Evolutionary conservation across 2,329 filamentous ascomycete genomes (phyloP).

Genomic region (Fusarium sp.): DNA sequence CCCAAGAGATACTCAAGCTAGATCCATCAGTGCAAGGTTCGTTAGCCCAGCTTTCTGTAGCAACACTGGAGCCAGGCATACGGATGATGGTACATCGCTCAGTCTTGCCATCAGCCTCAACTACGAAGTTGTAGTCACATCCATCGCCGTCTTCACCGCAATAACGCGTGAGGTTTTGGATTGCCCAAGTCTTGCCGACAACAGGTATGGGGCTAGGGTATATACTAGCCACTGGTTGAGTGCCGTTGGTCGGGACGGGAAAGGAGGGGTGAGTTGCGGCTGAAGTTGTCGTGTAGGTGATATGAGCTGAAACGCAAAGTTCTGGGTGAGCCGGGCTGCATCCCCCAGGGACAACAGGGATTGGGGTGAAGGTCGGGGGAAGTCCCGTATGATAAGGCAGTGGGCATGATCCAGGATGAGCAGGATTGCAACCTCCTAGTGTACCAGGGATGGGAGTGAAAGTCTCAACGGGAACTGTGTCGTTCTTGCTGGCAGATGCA

Average conservation of each 20-base stretch:
- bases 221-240: not conserved
- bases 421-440: constrained; percentile 22
- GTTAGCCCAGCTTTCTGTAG: constrained; percentile 30
- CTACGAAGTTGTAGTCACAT: constrained; percentile 35
- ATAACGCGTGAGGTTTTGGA: constrained; percentile 29
- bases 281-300: not conserved
- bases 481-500: not conserved
- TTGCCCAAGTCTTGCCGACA: constrained; percentile 20
- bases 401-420: constrained; percentile 28
- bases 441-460: constrained; percentile 11
- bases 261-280: not conserved
- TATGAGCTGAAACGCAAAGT: constrained; percentile 11
- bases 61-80: constrained; percentile 17
- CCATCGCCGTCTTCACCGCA: constrained; percentile 19
- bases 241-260: not conserved
- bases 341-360: constrained; percentile 5
- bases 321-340: constrained; percentile 21
- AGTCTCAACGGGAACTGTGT: not conserved
- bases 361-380: not conserved
- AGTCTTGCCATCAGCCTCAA: constrained; percentile 27
- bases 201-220: constrained; percentile 18
- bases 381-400: constrained; percentile 10
- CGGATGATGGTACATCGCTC: constrained; percentile 30
- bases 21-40: constrained; percentile 28
- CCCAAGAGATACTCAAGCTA: constrained; percentile 29